Percentiles rank a stretch among this genome's conserved stretches.
phyloP scores from a whole-genome alignment of 208 protist species.

The Leishmania turanica region DNA sequence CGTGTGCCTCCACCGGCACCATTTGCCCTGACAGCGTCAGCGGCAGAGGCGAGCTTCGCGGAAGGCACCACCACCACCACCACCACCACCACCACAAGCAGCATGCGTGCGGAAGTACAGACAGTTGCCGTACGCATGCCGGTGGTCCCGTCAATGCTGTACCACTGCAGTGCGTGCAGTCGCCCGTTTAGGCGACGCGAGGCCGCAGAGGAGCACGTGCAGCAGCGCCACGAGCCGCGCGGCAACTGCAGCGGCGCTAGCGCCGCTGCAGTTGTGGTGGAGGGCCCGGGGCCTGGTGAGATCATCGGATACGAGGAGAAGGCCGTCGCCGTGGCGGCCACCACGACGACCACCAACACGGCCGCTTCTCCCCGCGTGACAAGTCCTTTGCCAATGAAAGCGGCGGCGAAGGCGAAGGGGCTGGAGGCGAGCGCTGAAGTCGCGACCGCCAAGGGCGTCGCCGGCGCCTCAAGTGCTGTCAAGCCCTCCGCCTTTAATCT shows the following conservation, averaged over 20 bases:
- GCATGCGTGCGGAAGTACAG: not conserved
- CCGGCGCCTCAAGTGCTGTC: not conserved
- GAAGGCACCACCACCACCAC: not conserved
- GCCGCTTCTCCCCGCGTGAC: not conserved
- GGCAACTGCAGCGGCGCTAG: not conserved
- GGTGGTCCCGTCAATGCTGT: slow-evolving; percentile 42
- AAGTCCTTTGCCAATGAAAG: not conserved
- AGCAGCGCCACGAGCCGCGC: slow-evolving; percentile 30
- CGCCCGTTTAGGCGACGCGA: slow-evolving; percentile 45
- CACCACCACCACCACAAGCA: not conserved
- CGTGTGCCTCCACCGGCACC: no score
- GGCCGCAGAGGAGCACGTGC: slow-evolving; percentile 56
- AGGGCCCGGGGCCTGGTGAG: slow-evolving; percentile 55
- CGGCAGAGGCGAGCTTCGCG: not conserved
- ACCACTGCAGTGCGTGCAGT: slow-evolving; percentile 68
- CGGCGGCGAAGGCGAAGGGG: not conserved
- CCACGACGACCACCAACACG: not conserved
- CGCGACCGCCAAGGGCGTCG: not conserved
- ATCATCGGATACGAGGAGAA: slow-evolving; percentile 43
- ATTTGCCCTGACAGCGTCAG: not conserved
- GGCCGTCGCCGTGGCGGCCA: not conserved
- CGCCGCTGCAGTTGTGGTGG: slow-evolving; percentile 31
- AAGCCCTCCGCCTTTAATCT: not conserved
- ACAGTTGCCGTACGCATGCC: slow-evolving; percentile 31
- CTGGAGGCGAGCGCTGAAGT: not conserved